Base-by-base conservation (phyloP, 2,329 filamentous ascomycete genomes). In the Clonostachys chloroleuca region DNA sequence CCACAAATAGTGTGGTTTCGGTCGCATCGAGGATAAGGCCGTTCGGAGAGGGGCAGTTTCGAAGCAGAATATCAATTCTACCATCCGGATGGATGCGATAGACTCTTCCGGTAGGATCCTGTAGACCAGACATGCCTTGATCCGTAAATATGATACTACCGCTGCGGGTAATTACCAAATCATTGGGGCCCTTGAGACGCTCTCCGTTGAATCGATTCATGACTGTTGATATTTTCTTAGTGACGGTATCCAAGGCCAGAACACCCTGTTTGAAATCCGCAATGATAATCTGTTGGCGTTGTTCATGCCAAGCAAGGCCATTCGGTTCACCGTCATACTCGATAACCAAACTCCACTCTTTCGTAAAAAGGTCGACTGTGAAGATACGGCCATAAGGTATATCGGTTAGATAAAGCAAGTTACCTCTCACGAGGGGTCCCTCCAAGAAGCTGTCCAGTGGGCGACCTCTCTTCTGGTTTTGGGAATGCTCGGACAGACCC, bases 191-290 rank as follows among this genome's bases (percentile, higher is more conserved):
- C 34, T 51, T 51, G 9, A 51, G 35, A 12, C 50, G 42, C 13
- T 51, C 50, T 12, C 50, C 50, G 8, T 51, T 51, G 45, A 49
- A 51, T 18, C 49, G 49, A 34, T 49, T 43, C 47, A 49, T 51
- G 16, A 51, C n/a, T 12, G 47, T 49, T 12, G 34, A 41, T 7
- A 51, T 34, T 7, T 33, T 35, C 40, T 42, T 47, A 6, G 34
- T 42, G 7, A 20, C 18, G 6, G n/a, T 18, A n/a, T 51, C 43
- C 12, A 51, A 39, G 33, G 33, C 35, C 14, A 51, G 14, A 13
- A 51, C 47, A 12, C 45, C 50, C 13, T 47, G 45, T 20, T 51
- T 49, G 35, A 49, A 51, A n/a, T 51, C 50, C 34, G 50, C 50
- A 17, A 51, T 51, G 12, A 49, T 14, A 20, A 51, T 34, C 14